A percentile compares a stretch with the other conserved stretches of the same genome.
Evolutionary conservation across 78 protist species (phyloP).

Genomic region (Dictyostelium discoideum): DNA sequence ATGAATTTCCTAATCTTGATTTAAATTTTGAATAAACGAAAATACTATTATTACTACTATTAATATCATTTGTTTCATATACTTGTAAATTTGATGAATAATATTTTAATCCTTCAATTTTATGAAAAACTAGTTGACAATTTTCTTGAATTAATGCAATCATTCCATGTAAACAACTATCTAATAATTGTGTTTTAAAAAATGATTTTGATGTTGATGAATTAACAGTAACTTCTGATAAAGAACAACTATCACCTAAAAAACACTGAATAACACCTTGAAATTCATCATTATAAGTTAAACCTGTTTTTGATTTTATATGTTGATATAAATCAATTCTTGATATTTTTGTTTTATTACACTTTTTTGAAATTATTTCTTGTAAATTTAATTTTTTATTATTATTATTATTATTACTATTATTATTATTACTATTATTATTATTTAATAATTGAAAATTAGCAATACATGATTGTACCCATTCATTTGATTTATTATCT

Average conservation of each 20-base stretch:
- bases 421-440: background rate
- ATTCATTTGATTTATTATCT: background rate
- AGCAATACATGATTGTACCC: background rate
- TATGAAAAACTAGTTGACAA: conserved; percentile 10
- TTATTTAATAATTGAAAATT: background rate
- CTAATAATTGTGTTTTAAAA: background rate
- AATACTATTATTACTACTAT: too few species aligned
- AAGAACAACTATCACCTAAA: background rate
- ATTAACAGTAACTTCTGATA: too few species aligned
- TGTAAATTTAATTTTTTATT: background rate
- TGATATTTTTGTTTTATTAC: background rate
- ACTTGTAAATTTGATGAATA: background rate
- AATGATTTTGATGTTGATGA: background rate
- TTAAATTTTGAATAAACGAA: background rate
- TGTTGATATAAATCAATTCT: background rate
- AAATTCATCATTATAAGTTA: conserved; percentile 8
- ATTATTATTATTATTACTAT: background rate
- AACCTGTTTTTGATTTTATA: background rate
- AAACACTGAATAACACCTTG: background rate
- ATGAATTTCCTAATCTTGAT: background rate
- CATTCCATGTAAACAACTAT: background rate
- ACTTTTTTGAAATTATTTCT: background rate
- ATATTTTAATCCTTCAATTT: background rate
- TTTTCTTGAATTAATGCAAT: background rate
- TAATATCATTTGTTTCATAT: too few species aligned